A percentile compares a stretch with the other conserved stretches of the same genome.
Conservation (phyloP, 805 yeast species). For the Wickerhamomyces pijperi region DNA sequence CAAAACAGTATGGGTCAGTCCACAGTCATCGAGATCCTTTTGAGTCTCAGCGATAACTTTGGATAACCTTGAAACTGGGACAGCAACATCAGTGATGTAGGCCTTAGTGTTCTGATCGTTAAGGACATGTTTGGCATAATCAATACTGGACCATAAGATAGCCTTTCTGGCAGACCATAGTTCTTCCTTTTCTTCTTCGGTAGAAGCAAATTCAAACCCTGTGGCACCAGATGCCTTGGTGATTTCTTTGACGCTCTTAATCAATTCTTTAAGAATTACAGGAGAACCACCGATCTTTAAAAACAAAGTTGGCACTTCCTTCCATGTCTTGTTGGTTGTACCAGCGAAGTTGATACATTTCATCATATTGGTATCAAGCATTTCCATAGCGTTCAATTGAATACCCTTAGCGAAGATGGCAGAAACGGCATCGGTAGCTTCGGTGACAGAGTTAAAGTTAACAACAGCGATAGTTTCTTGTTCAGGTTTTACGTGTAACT, state of each 20-base stretch:
- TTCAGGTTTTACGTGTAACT: conserved; percentile 53
- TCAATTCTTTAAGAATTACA: conserved; percentile 35
- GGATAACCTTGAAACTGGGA: conserved; percentile 62
- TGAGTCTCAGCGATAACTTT: conserved; percentile 52
- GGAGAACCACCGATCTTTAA: conserved; percentile 51
- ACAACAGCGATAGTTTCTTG: conserved; percentile 60
- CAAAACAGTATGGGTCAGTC: conserved; percentile 45
- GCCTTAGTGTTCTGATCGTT: conserved; percentile 35
- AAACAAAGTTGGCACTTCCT: conserved; percentile 49
- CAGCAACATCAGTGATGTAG: conserved; percentile 79
- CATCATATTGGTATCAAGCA: conserved; percentile 67
- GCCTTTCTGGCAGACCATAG: conserved; percentile 73
- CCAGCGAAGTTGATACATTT: conserved; percentile 48
- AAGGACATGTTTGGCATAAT: conserved; percentile 41
- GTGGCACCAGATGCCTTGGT: conserved; percentile 43
- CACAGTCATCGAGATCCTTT: conserved; percentile 41
- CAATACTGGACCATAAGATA: conserved; percentile 53
- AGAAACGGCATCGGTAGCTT: conserved; percentile 63
- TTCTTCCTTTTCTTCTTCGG: conserved; percentile 50
- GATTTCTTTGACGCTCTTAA: conserved; percentile 35
- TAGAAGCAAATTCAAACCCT: conserved; percentile 52
- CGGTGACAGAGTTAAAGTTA: conserved; percentile 52
- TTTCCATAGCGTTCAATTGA: conserved; percentile 63
- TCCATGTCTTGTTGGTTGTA: conserved; percentile 40
- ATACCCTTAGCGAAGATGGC: conserved; percentile 52